phyloP scores from a whole-genome alignment of 495 filamentous ascomycete species.

The Penicillium mononematosum region DNA sequence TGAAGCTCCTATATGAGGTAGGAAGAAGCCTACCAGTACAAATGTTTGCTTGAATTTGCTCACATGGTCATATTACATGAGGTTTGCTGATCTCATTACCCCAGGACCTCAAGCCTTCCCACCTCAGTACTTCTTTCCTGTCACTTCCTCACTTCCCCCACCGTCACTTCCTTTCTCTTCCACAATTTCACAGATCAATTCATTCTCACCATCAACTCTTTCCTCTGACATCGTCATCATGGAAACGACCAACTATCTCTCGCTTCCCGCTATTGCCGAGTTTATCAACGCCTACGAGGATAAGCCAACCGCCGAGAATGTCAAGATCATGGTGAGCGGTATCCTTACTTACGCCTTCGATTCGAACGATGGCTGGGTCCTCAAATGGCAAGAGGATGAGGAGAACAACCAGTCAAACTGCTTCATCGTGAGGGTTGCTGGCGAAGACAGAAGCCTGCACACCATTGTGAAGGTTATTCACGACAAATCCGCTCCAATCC shows the following conservation, averaged over 20 bases:
- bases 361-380: background rate
- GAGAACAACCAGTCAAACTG: background rate
- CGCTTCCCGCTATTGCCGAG: background rate
- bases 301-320: background rate
- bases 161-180: background rate
- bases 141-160: background rate
- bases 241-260: background rate
- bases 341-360: conserved; percentile 1
- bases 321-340: background rate
- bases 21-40: no score
- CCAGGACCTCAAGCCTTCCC: no score
- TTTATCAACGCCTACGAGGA: background rate
- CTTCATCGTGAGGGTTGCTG: background rate
- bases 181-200: background rate
- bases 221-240: background rate
- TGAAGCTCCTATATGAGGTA: no score
- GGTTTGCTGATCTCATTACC: background rate
- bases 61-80: background rate
- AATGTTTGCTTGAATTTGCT: no score
- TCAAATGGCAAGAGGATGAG: background rate
- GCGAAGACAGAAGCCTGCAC: background rate
- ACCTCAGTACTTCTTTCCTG: background rate
- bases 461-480: background rate
- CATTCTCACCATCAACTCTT: background rate
- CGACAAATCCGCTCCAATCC: background rate